Evolutionary conservation across 1,284 basidiomycete species (phyloP).

Genomic region (Xanthoconium separans): DNA sequence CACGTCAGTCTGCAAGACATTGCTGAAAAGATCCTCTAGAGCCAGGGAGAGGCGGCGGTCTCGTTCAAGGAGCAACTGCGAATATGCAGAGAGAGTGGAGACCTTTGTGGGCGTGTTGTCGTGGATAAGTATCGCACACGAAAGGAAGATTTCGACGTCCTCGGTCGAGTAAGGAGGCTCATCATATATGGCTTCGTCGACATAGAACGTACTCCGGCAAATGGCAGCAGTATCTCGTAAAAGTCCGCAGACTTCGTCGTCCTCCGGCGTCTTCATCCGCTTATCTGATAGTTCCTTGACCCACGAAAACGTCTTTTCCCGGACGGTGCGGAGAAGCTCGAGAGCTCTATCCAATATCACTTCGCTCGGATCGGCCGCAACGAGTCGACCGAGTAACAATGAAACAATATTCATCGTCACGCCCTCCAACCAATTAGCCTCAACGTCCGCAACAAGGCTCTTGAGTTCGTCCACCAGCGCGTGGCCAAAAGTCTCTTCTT

Average conservation of each 20-base stretch:
- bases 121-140: conserved; percentile 37
- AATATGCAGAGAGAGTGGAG: not conserved
- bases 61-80: conserved; percentile 23
- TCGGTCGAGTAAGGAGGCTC: conserved; percentile 19
- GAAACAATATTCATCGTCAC: conserved; percentile 37
- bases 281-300: conserved; percentile 29
- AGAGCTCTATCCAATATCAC: too few species aligned
- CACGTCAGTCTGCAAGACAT: not conserved
- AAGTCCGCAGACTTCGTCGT: conserved; percentile 25
- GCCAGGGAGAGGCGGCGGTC: conserved; percentile 31
- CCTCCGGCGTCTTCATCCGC: conserved; percentile 19
- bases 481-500: too few species aligned
- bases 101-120: conserved; percentile 25
- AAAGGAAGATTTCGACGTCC: conserved; percentile 35
- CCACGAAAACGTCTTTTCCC: conserved; percentile 38
- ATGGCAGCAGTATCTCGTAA: conserved; percentile 37
- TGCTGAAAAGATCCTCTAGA: conserved; percentile 22
- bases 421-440: conserved; percentile 44
- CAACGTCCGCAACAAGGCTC: conserved; percentile 27
- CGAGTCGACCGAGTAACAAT: conserved; percentile 35
- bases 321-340: conserved; percentile 11
- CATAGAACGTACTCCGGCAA: conserved; percentile 43
- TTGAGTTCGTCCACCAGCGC: conserved; percentile 34
- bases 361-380: conserved; percentile 22
- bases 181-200: conserved; percentile 19